Conservation (phyloP, 306 rosid species). For the Delonix regia region DNA sequence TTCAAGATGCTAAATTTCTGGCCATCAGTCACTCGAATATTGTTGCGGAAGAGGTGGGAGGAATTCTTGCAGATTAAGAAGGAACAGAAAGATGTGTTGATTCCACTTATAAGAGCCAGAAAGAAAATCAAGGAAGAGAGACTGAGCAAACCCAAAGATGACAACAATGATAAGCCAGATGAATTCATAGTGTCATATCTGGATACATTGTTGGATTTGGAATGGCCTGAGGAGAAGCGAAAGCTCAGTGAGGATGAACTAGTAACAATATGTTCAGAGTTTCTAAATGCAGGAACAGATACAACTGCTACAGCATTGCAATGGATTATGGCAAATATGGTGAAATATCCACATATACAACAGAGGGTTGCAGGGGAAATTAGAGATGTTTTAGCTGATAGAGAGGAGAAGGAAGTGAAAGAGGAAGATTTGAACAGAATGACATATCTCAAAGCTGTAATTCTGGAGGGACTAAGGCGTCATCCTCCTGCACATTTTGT, state of each 20-base stretch:
- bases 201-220: neutral
- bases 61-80: neutral
- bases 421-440: neutral
- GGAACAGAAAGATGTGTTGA: neutral
- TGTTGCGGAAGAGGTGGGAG: neutral
- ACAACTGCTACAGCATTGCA: neutral
- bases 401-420: slow-evolving; percentile 5
- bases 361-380: slow-evolving; percentile 6
- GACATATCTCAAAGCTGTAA: neutral
- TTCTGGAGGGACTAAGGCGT: slow-evolving; percentile 10
- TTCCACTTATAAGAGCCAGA: neutral
- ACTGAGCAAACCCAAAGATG: neutral
- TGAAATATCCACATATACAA: neutral
- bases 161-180: neutral
- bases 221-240: neutral
- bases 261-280: neutral
- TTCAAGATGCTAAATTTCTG: neutral
- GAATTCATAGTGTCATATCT: neutral
- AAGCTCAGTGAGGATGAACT: neutral
- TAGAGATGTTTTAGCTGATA: neutral
- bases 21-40: neutral
- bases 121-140: neutral
- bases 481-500: neutral
- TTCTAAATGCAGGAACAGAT: neutral
- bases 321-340: slow-evolving; percentile 15